Base-by-base conservation (phyloP, 2,329 filamentous ascomycete species). In the Talaromyces rugulosus region DNA sequence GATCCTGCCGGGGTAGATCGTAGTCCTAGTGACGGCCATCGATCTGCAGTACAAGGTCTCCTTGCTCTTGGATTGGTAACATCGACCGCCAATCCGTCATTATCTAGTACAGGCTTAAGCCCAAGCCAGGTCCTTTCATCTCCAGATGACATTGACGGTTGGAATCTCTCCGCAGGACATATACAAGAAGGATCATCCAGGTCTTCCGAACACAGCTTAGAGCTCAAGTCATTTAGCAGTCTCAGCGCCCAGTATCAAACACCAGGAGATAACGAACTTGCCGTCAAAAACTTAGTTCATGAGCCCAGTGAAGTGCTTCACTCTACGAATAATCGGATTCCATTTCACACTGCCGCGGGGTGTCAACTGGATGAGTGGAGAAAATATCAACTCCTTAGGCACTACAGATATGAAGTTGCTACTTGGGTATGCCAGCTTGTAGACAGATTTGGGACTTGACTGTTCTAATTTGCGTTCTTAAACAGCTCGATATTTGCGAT, bases 391-490 rank as follows among this genome's bases (percentile, higher is more conserved):
- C 65, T 81, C 1, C 60, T 81, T 12, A 73, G 77, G n/a, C 72
- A 80, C 59, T 81, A 79, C 59, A 70, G 77, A 52, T 81, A 81
- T 58, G 72, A 78, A 47, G 71, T 81, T 34, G 78, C 79, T 5
- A 75, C 78, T 23, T 81, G 79, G 78, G 79, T 81, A 69, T 58
- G 74, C 69, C 30, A n/a, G 30, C 30, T 16, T 18, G n/a, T n/a
- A 31, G 1, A 11, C 44, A 0, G 12, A 27, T 27, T 7, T 8
- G 5, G 7, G n/a, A 27, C 0, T 40, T 11, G 6, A 5, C 36
- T 33, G 23, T 36, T 8, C 14, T 51, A 5, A 52, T 34, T 40
- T n/a, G 59, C 18, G 40, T 7, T 56, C 31, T 8, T 1, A 4
- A 23, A 23, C 36, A 80, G 79, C 70, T 81, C 28, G 79, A 81